A percentile compares a stretch with the other conserved stretches of the same genome.
These are phyloP conservation scores for Sphaerobolus stellatus DNA, from an alignment of 1,284 basidiomycete genomes.

Conservation along the genomic window DNA sequence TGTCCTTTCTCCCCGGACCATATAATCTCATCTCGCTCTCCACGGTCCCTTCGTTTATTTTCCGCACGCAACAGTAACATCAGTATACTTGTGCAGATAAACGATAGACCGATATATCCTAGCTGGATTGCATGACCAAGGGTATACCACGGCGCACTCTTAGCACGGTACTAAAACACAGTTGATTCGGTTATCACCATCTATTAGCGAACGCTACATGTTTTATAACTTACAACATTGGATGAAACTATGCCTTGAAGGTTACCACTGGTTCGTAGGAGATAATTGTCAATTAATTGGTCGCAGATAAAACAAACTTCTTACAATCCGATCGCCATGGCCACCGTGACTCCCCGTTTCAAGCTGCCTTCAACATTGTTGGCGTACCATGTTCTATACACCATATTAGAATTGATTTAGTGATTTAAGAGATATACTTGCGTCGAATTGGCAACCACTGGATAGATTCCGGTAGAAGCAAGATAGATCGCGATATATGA, in stretches of 20 bases:
- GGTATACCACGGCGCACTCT: conserved; percentile 46
- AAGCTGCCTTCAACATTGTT: conserved; percentile 49
- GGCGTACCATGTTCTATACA: conserved; percentile 47
- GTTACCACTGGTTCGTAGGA: conserved; percentile 42
- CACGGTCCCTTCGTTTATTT: conserved; percentile 44
- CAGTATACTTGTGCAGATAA: conserved; percentile 40
- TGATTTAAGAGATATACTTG: conserved; percentile 25
- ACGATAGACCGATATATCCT: conserved; percentile 48
- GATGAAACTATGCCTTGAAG: conserved; percentile 47
- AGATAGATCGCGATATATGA: conserved; percentile 49
- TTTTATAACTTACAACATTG: conserved; percentile 41
- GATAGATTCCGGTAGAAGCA: conserved; percentile 42
- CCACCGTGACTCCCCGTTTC: conserved; percentile 42
- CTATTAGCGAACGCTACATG: not conserved
- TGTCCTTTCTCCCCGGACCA: conserved; percentile 10
- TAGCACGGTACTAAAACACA: conserved; percentile 33
- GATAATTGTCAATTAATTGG: not conserved
- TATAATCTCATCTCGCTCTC: conserved; percentile 50
- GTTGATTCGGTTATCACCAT: not conserved
- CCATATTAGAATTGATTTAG: not conserved
- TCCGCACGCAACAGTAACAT: conserved; percentile 38
- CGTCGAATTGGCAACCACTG: conserved; percentile 45
- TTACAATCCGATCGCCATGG: conserved; percentile 36
- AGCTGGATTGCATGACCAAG: conserved; percentile 53
- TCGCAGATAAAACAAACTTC: conserved; percentile 5